phyloP scores from a whole-genome alignment of 2,329 filamentous ascomycete genomes.

The Reticulascus tulasneorum region DNA sequence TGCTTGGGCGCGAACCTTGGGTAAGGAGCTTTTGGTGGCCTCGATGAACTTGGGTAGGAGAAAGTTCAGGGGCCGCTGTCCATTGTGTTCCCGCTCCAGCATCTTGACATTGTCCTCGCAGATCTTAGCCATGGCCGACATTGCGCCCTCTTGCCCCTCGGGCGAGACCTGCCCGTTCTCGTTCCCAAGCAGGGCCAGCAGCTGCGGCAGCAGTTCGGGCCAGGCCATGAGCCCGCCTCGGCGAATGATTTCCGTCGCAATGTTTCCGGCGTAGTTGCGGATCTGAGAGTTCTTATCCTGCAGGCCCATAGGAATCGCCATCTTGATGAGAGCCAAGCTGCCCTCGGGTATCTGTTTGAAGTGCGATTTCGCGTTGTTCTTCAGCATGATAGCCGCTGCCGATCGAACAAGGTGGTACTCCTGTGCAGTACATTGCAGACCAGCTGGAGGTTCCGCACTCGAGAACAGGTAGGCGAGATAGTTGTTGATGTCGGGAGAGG shows the following conservation, averaged over 20 bases:
- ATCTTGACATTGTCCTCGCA: constrained; percentile 92
- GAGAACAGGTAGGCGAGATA: constrained; percentile 92
- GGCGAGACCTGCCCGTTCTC: constrained; percentile 61
- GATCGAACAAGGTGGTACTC: constrained; percentile 76
- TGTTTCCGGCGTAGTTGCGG: constrained; percentile 83
- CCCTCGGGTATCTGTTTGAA: constrained; percentile 72
- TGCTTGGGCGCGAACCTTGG: constrained; percentile 76
- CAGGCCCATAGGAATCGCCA: constrained; percentile 71
- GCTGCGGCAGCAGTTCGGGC: constrained; percentile 83
- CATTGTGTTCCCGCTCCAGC: constrained; percentile 82
- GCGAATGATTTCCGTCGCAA: constrained; percentile 87
- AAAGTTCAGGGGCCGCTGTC: constrained; percentile 80
- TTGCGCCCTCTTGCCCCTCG: constrained; percentile 84
- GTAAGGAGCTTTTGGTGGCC: constrained; percentile 71
- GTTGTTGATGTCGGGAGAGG: constrained; percentile 91
- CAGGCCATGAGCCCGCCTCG: constrained; percentile 83
- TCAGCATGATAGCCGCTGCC: constrained; percentile 89
- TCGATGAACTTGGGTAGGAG: constrained; percentile 88
- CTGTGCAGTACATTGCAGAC: constrained; percentile 52
- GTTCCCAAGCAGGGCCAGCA: constrained; percentile 76
- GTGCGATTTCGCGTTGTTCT: constrained; percentile 79
- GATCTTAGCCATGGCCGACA: constrained; percentile 89
- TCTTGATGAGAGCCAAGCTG: constrained; percentile 74
- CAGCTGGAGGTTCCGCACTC: constrained; percentile 58
- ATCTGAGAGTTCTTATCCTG: constrained; percentile 81